Base-by-base conservation (phyloP, 2,329 filamentous ascomycete genomes). In the Xylaria sp. region DNA sequence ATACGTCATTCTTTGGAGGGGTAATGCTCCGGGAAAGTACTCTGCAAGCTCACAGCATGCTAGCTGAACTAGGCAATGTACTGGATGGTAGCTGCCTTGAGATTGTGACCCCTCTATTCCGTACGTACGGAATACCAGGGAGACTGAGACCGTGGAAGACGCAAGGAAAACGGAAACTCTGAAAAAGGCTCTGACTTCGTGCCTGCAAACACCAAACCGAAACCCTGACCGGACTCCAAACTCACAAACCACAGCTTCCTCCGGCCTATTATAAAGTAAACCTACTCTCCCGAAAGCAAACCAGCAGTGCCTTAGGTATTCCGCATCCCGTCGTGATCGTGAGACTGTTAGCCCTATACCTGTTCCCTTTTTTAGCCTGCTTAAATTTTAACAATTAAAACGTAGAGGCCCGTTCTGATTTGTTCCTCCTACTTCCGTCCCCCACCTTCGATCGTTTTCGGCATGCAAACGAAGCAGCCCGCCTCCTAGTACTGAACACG, bases 361-460 rank as follows among this genome's bases (percentile, higher is more conserved):
- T 23, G 23, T n/a, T 30, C 16, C 11, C 7, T 11, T 44, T 30
- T 11, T 52, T 9, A 47, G 37, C 37, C 19, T 3, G 39, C 30
- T 53, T 52, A 19, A 47, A 35, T 30, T 44, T 52, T 39, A 11
- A 16, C 42, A 46, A n/a, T 13, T n/a, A 46, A n/a, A 46, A 46
- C 13, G 5, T 30, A 30, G 23, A 30, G 23, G 23, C 11, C 11
- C 47, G 19, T 23, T 42, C 30, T 49, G 11, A 44, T 52, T 51
- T 47, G 53, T 55, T 47, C 56, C 39, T 10, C 18, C 19, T 52
- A 19, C 39, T 56, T 34, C 59, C 44, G 34, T 35, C 59, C 62
- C 57, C 65, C 63, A 55, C 57, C 55, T 54, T 57, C 53, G 57
- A 61, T 60, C 37, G 50, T 59, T 55, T 56, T 55, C 59, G 50